Conservation (phyloP, 2,329 filamentous ascomycete species). For the Colletotrichum chrysophilum region DNA sequence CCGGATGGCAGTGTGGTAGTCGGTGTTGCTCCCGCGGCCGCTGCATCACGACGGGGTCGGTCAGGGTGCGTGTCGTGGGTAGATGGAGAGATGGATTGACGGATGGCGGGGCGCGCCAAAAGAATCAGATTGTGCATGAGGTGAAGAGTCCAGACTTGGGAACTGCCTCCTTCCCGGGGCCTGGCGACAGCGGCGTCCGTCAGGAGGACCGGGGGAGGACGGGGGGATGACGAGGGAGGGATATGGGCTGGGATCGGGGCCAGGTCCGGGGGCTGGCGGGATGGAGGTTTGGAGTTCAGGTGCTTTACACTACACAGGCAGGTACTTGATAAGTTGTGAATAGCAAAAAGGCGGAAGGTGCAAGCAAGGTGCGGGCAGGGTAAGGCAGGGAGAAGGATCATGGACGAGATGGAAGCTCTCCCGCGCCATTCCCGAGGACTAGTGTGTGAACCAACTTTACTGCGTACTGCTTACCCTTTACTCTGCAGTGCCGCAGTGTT, state of each 20-base stretch:
- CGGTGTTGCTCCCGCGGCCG: neutral
- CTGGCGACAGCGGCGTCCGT: neutral
- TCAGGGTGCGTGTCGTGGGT: slow-evolving; percentile 1
- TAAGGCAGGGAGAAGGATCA: neutral
- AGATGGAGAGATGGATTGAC: neutral
- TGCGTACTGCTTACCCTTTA: neutral
- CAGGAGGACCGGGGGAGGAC: neutral
- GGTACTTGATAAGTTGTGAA: neutral
- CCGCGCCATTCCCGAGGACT: slow-evolving; percentile 5
- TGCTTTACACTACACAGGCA: neutral
- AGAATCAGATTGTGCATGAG: neutral
- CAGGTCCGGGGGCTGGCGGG: slow-evolving; percentile 17
- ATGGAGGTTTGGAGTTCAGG: slow-evolving; percentile 1
- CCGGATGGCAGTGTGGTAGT: neutral
- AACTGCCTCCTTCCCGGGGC: neutral
- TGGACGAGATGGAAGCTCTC: neutral
- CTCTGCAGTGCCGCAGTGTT: neutral
- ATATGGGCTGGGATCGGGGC: neutral
- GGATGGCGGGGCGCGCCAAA: neutral
- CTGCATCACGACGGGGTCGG: neutral
- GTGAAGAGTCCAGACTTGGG: neutral
- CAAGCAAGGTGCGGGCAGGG: neutral
- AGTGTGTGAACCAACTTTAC: neutral
- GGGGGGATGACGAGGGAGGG: neutral
- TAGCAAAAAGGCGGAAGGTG: neutral